Evolutionary conservation across 176 grass and related monocot species (phyloP), one percentile per base, ranked within the genome.

Genomic region (Bolboschoenus planiculmis): DNA sequence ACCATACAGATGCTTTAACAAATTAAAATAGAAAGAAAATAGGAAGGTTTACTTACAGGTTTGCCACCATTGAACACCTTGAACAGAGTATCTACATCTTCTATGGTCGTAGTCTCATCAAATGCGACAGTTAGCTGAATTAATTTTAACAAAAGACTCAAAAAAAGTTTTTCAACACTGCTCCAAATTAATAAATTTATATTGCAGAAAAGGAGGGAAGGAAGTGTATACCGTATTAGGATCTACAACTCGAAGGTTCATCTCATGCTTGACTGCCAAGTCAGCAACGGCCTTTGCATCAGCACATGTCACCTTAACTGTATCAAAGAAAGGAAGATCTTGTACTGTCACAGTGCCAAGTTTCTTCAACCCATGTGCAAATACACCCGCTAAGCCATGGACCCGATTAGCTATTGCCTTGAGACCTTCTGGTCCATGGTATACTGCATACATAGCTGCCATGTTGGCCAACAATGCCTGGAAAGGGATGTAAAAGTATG

Each of bases 381-480:
- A 91, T 18, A 85, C 87, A 81, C 89, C 85, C 48, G 97, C 91
- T 79, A 99, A 84, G 30, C 93, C 97, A 78, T 99, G 97, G 36
- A 99, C 97, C 74, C 93, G 89, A 71, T 99, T 87, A 7, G 93
- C 93, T 4, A 99, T 99, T 2, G 61, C 81, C 71, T 96, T 99
- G 1, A 99, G 89, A 50, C 97, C 97, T 75, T 84, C 97, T 16
- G 97, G 97, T 55, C 97, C 97, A 73, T 99, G 97, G 84, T 99
- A 99, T 55, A 99, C 86, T 26, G 97, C 97, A 80, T 96, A 99
- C 97, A 99, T 99, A 54, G 93, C 93, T 37, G 97, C 93, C 97
- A 99, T 99, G 83, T 99, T 99, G 56, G 97, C 97, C 26, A 99
- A 88, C 86, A 99, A 90, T 18, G 97, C 97, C 97, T 99, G 74